Conservation (phyloP, 2,329 filamentous ascomycete species). For the Fusarium concolor region DNA sequence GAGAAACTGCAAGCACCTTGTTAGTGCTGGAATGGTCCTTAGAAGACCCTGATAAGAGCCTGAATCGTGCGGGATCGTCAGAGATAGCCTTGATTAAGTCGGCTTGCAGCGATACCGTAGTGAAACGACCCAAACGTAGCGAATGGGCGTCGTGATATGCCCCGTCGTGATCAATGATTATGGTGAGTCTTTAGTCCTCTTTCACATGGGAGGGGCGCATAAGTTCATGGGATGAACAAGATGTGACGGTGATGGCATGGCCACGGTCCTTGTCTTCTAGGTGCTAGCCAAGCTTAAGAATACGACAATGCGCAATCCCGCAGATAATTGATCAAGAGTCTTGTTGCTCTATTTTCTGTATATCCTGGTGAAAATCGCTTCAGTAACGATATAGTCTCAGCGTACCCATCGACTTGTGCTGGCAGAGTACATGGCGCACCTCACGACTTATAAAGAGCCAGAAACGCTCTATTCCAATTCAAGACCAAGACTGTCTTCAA, state of each 20-base stretch:
- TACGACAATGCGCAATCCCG: slow-evolving; percentile 24
- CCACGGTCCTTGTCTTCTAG: slow-evolving; percentile 1
- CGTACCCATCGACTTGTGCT: slow-evolving; percentile 1
- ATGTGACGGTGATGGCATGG: slow-evolving; percentile 19
- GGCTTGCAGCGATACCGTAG: slow-evolving; percentile 17
- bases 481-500: slow-evolving; percentile 13
- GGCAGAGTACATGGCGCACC: slow-evolving; percentile 35
- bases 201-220: slow-evolving; percentile 33
- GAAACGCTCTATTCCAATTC: slow-evolving; percentile 8
- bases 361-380: neutral
- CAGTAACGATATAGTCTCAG: slow-evolving; percentile 1
- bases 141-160: slow-evolving; percentile 32
- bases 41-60: slow-evolving; percentile 36
- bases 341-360: neutral
- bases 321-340: neutral
- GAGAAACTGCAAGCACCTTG: slow-evolving; percentile 32
- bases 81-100: slow-evolving; percentile 22
- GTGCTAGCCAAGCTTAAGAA: slow-evolving; percentile 37
- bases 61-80: slow-evolving; percentile 32
- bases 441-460: slow-evolving; percentile 16
- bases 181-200: slow-evolving; percentile 32
- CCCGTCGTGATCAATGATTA: slow-evolving; percentile 20
- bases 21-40: slow-evolving; percentile 31
- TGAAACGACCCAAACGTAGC: slow-evolving; percentile 33
- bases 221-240: slow-evolving; percentile 28